phyloP scores from a whole-genome alignment of 371 early-diverging fungal genomes.

The Circinella umbellata region DNA sequence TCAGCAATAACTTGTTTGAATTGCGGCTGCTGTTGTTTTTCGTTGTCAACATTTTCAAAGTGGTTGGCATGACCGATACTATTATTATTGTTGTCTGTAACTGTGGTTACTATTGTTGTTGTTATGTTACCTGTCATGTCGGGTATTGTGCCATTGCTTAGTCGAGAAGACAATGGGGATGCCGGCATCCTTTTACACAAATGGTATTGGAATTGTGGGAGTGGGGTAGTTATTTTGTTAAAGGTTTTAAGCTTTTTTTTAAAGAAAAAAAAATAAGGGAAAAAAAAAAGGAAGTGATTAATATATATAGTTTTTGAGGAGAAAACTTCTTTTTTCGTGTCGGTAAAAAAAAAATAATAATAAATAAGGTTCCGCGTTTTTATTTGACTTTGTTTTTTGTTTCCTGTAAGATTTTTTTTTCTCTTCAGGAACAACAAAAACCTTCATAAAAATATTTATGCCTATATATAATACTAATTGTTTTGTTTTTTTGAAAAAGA shows the following conservation, averaged over 20 bases:
- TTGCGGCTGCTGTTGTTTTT: background rate
- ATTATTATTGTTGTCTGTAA: background rate
- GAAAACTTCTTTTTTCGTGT: no score
- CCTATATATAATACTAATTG: no score
- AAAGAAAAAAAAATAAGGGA: background rate
- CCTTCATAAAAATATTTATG: no score
- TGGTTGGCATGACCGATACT: background rate
- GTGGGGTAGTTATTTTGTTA: conserved; percentile 4
- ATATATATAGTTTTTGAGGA: no score
- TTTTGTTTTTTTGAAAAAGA: no score
- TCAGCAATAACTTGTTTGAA: background rate
- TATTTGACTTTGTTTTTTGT: no score
- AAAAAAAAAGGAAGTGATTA: background rate
- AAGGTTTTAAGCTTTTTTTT: background rate
- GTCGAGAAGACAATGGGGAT: conserved; percentile 13
- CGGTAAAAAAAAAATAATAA: conserved; percentile 4
- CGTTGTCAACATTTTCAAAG: conserved; percentile 1
- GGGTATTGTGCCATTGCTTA: conserved; percentile 10
- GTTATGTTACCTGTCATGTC: background rate
- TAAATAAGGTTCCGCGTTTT: background rate
- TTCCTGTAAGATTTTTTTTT: no score
- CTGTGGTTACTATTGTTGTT: background rate
- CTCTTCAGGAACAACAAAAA: no score
- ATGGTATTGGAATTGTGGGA: background rate
- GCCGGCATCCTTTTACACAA: conserved; percentile 17